phyloP scores from a whole-genome alignment of 177 flowering plant genomes.

The Vitis hybrid region DNA sequence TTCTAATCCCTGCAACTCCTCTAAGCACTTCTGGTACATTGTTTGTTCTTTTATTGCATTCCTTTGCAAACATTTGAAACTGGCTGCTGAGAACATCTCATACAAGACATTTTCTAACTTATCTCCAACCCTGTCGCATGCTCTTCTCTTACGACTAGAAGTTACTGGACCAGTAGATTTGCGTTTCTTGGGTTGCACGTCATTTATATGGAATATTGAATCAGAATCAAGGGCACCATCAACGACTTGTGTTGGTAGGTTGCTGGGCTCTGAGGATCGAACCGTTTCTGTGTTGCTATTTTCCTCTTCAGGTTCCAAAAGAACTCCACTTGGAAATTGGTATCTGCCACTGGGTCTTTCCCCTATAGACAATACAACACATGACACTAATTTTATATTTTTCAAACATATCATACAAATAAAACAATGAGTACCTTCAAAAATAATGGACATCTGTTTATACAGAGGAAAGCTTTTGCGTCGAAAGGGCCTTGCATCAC shows the following conservation, averaged over 20 bases:
- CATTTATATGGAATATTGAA: constrained; percentile 13
- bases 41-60: constrained; percentile 7
- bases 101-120: constrained; percentile 17
- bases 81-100: constrained; percentile 18
- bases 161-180: constrained; percentile 2
- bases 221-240: constrained; percentile 21
- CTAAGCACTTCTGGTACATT: constrained; percentile 18
- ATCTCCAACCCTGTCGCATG: constrained; percentile 6
- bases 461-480: constrained; percentile 21
- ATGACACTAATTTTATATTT: not conserved
- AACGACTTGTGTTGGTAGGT: constrained; percentile 16
- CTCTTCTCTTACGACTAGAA: constrained; percentile 15
- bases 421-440: constrained; percentile 17
- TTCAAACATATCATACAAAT: not conserved
- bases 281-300: constrained; percentile 22
- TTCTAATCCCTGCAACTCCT: constrained; percentile 24
- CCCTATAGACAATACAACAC: constrained; percentile 5
- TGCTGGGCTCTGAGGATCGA: constrained; percentile 19
- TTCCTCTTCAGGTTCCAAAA: constrained; percentile 12
- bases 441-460: constrained; percentile 22
- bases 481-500: constrained; percentile 24
- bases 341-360: constrained; percentile 14
- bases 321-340: constrained; percentile 13
- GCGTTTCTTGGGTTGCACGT: constrained; percentile 10
- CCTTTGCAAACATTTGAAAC: constrained; percentile 11